A percentile compares a stretch with the other conserved stretches of the same genome.
Conservation (phyloP, 306 rosid species). For the Sechiopsis laciniata region DNA sequence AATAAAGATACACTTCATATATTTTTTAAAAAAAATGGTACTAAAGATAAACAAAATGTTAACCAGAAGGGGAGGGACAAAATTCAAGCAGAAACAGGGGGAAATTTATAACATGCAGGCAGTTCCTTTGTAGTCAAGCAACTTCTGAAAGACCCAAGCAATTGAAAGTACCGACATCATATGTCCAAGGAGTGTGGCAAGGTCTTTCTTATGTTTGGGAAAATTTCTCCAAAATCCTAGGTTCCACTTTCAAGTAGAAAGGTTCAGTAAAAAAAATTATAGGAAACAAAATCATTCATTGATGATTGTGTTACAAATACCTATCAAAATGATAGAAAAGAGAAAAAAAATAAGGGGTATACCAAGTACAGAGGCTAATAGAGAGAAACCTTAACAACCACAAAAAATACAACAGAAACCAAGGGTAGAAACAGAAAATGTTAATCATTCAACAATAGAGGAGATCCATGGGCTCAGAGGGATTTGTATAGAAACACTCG, state of each 20-base stretch:
- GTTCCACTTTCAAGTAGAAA: constrained; percentile 9
- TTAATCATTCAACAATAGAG: too few relatives aligned
- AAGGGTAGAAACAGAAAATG: too few relatives aligned
- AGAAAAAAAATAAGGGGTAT: too few relatives aligned
- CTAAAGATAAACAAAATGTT: background rate
- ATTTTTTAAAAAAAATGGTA: background rate
- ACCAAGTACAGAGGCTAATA: too few relatives aligned
- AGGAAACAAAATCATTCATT: too few relatives aligned
- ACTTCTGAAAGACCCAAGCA: constrained; percentile 9
- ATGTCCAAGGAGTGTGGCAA: background rate
- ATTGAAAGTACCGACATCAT: constrained; percentile 7
- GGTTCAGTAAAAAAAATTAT: background rate
- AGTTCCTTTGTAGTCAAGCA: background rate
- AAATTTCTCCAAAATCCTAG: background rate
- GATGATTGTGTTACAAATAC: too few relatives aligned
- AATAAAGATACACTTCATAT: constrained; percentile 5
- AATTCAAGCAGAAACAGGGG: constrained; percentile 12
- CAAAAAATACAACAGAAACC: too few relatives aligned
- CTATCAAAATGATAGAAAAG: too few relatives aligned
- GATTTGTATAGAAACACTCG: too few relatives aligned
- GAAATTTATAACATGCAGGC: constrained; percentile 3
- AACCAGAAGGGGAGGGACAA: background rate
- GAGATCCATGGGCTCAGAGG: too few relatives aligned
- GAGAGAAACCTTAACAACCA: too few relatives aligned
- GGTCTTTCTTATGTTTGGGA: background rate